Evolutionary conservation across 2,329 filamentous ascomycete species (phyloP).

Genomic region (Penicillium corylophilum): DNA sequence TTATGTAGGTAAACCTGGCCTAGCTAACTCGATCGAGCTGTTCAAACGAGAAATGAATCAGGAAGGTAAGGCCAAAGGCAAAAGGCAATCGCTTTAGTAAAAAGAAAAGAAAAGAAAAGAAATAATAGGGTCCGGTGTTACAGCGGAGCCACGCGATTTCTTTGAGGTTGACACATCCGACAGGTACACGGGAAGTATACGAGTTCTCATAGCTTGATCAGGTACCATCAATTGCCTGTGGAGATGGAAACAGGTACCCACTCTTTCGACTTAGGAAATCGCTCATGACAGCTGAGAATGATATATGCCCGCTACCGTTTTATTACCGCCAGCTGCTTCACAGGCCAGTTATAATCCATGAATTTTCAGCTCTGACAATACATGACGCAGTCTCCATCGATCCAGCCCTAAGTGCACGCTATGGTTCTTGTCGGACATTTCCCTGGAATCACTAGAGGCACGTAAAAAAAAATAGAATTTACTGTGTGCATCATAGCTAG

Average conservation of each 20-base stretch:
- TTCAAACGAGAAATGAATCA: constrained; percentile 4
- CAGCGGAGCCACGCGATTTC: constrained; percentile 16
- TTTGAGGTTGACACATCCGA: constrained; percentile 8
- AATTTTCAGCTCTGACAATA: constrained; percentile 5
- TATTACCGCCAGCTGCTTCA: constrained; percentile 1
- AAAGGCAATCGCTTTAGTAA: background rate
- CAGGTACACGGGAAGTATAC: constrained; percentile 1
- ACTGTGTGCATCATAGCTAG: background rate
- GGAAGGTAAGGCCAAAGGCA: constrained; percentile 6
- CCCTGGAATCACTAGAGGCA: background rate
- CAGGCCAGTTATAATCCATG: constrained; percentile 10
- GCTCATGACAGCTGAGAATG: constrained; percentile 1
- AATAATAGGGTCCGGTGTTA: constrained; percentile 2
- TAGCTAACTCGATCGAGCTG: constrained; percentile 6
- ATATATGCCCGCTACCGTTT: constrained; percentile 10
- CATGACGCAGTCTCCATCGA: constrained; percentile 1
- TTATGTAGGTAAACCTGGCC: constrained; percentile 10
- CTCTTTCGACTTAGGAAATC: constrained; percentile 2
- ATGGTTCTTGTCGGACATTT: background rate
- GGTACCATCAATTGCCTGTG: background rate
- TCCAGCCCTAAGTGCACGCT: constrained; percentile 12
- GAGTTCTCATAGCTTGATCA: constrained; percentile 3
- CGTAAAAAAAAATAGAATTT: background rate
- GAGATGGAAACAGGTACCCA: background rate
- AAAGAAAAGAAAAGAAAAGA: constrained; percentile 8